These are phyloP conservation scores for Podaxis sp. DNA, from an alignment of 768 basidiomycete species.

Conservation along the genomic window DNA sequence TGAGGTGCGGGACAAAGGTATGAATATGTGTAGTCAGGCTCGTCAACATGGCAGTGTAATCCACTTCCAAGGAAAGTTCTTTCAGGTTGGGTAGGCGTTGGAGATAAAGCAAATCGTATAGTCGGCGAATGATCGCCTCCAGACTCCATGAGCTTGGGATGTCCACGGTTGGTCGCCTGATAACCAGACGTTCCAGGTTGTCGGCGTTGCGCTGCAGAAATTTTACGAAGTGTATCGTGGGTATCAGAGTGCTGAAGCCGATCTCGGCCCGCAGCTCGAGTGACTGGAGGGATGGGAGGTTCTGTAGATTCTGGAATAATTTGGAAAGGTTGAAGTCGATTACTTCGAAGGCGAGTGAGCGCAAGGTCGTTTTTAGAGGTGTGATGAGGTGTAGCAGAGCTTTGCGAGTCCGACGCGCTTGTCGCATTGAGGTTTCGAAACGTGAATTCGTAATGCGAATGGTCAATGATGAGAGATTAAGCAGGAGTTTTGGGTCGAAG, in stretches of 20 bases:
- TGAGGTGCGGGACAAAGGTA: slow-evolving; percentile 11
- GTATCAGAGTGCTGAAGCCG: slow-evolving; percentile 10
- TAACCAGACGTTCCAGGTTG: slow-evolving; percentile 15
- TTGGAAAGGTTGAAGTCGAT: slow-evolving; percentile 10
- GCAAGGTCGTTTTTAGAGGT: not conserved
- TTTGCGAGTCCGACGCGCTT: slow-evolving; percentile 5
- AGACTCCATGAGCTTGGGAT: slow-evolving; percentile 5
- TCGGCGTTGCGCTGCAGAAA: slow-evolving; percentile 12
- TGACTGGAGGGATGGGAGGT: not conserved
- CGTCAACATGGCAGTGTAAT: not conserved
- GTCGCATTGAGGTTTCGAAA: not conserved
- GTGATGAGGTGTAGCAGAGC: slow-evolving; percentile 4
- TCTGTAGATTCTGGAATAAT: slow-evolving; percentile 8
- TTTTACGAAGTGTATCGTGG: slow-evolving; percentile 10
- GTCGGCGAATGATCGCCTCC: not conserved
- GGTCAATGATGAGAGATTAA: slow-evolving; percentile 16
- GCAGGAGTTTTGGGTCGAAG: slow-evolving; percentile 16
- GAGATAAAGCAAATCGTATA: slow-evolving; percentile 5
- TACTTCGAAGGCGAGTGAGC: slow-evolving; percentile 4
- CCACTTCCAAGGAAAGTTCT: slow-evolving; percentile 2
- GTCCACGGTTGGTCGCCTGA: slow-evolving; percentile 11
- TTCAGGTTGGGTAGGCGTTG: slow-evolving; percentile 3
- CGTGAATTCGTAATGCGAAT: slow-evolving; percentile 15
- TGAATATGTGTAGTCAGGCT: slow-evolving; percentile 3
- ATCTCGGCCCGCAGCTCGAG: slow-evolving; percentile 4